Conservation (phyloP, 2,329 filamentous ascomycete species). For the Xylaria sp. region DNA sequence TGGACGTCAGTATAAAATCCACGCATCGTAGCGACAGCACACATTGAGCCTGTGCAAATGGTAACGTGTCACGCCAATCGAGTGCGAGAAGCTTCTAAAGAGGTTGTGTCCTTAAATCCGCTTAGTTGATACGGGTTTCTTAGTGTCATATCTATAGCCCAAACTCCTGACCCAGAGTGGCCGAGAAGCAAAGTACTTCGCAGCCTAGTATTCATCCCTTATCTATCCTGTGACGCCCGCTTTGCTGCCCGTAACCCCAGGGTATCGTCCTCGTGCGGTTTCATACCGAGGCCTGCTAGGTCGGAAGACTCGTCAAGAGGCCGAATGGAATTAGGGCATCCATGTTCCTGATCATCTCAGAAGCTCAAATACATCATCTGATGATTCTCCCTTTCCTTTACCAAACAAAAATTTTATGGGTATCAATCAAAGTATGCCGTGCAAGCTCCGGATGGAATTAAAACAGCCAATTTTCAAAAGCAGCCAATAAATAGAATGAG, state of each 20-base stretch:
- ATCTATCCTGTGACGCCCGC: slow-evolving; percentile 31
- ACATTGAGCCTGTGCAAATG: neutral
- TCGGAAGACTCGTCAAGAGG: slow-evolving; percentile 7
- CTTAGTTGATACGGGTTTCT: neutral
- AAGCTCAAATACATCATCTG: slow-evolving; percentile 19
- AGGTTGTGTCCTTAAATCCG: neutral
- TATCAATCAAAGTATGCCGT: slow-evolving; percentile 38
- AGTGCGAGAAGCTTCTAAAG: neutral
- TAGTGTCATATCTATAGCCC: slow-evolving; percentile 17
- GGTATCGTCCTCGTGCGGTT: slow-evolving; percentile 17
- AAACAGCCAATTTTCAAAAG: slow-evolving; percentile 24
- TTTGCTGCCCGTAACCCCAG: slow-evolving; percentile 8
- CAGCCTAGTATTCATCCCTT: slow-evolving; percentile 12
- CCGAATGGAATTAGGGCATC: slow-evolving; percentile 11
- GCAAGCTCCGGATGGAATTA: slow-evolving; percentile 27
- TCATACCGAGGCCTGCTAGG: slow-evolving; percentile 10
- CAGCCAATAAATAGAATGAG: slow-evolving; percentile 17
- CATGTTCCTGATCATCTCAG: slow-evolving; percentile 5
- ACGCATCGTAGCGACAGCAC: neutral
- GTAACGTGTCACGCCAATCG: neutral
- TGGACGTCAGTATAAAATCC: neutral
- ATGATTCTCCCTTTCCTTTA: slow-evolving; percentile 17
- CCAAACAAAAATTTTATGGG: slow-evolving; percentile 35
- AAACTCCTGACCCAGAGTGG: slow-evolving; percentile 26
- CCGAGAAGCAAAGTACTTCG: slow-evolving; percentile 19